A percentile compares a stretch with the other conserved stretches of the same genome.
These are phyloP conservation scores for Lepiota brunneoincarnata DNA, from an alignment of 768 basidiomycete genomes.

Conservation along the genomic window DNA sequence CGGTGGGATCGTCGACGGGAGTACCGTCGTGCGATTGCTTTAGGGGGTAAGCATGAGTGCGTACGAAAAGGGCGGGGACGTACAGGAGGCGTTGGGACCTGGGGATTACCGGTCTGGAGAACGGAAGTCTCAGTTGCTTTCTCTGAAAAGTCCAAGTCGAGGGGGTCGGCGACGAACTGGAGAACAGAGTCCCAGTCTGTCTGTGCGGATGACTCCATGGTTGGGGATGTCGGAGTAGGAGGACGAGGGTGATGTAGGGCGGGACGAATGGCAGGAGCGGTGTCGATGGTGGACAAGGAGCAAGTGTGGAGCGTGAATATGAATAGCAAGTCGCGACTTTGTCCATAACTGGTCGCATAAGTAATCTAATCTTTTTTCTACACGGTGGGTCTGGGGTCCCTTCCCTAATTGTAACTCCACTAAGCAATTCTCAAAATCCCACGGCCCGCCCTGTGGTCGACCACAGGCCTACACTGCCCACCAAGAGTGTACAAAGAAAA, in stretches of 20 bases:
- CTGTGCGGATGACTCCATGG: constrained; percentile 28
- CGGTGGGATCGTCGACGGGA: constrained; percentile 34
- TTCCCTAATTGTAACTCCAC: too few relatives aligned
- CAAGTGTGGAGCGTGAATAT: constrained; percentile 7
- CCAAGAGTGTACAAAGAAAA: not conserved
- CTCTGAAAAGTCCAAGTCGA: constrained; percentile 36
- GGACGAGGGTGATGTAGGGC: constrained; percentile 9
- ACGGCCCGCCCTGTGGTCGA: constrained; percentile 5
- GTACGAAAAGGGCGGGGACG: constrained; percentile 18
- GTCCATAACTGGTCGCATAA: too few relatives aligned
- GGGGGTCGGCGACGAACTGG: constrained; percentile 53
- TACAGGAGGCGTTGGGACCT: constrained; percentile 69
- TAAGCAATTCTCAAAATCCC: too few relatives aligned
- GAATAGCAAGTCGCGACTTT: not conserved
- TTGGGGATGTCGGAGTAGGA: constrained; percentile 14
- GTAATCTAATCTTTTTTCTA: too few relatives aligned
- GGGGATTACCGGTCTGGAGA: constrained; percentile 22
- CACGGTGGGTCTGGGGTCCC: too few relatives aligned
- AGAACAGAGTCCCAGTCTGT: constrained; percentile 62
- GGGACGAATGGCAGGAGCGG: not conserved
- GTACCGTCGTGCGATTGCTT: constrained; percentile 48
- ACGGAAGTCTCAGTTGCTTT: constrained; percentile 29
- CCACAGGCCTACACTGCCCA: not conserved
- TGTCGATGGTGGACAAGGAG: too few relatives aligned
- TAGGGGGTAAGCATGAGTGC: not conserved